Conservation (phyloP, 352 stramenopile genomes). For the Proteromonas lacertae region DNA sequence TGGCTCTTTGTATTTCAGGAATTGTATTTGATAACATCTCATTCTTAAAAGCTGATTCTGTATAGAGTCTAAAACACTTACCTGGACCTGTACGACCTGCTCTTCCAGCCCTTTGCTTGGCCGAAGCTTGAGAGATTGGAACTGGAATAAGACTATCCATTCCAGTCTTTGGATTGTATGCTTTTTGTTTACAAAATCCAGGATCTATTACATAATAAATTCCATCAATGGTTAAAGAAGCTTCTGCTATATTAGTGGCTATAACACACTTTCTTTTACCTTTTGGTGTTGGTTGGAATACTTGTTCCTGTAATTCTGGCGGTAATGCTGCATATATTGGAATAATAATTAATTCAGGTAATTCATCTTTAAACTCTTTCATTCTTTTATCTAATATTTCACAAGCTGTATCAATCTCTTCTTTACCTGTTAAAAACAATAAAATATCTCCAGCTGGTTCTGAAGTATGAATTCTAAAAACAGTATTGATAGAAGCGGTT, state of each 20-base stretch:
- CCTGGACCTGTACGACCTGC: conserved; percentile 79
- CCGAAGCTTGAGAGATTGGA: conserved; percentile 84
- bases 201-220: conserved; percentile 53
- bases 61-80: conserved; percentile 98
- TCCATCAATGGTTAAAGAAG: conserved; percentile 94
- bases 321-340: conserved; percentile 79
- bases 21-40: conserved; percentile 31
- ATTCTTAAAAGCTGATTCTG: conserved; percentile 80
- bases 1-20: conserved; percentile 92
- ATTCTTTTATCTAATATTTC: conserved; percentile 88
- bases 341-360: conserved; percentile 83
- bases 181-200: conserved; percentile 90
- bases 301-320: conserved; percentile 90
- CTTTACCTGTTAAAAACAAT: conserved; percentile 80
- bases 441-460: conserved; percentile 90
- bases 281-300: conserved; percentile 77
- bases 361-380: conserved; percentile 68
- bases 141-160: conserved; percentile 97
- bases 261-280: conserved; percentile 70
- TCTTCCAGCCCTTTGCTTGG: no score
- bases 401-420: conserved; percentile 92
- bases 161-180: conserved; percentile 88
- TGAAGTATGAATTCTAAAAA: conserved; percentile 95
- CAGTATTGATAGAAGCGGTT: conserved; percentile 75
- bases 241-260: conserved; percentile 98